Base-by-base conservation (phyloP, 202 grass and related monocot genomes). In the Carex arenaria region DNA sequence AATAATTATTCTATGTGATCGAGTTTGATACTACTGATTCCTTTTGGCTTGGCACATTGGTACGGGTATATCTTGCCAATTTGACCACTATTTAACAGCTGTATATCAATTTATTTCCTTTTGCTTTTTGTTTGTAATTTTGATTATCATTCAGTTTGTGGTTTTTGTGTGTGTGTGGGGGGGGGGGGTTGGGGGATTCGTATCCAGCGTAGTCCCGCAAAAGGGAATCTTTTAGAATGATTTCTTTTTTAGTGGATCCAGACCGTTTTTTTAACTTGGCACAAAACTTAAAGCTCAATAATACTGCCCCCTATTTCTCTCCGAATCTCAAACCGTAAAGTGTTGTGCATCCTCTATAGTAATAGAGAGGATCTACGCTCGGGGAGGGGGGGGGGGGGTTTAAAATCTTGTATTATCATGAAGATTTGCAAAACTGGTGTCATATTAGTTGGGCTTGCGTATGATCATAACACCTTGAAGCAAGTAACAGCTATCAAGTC, bases 401-500 rank as follows among this genome's bases (percentile, higher is more conserved):
- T 2, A 2, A 36, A 83, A 83, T 52, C 23, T 0, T 43, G 22
- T 14, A 12, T 40, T 40, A 61, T 63, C 26, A n/a, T 40, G 6
- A 19, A 64, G 47, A 18, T 76, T 54, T 76, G 72, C 5, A 7
- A 76, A 49, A 23, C 40, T 13, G 9, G 10, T 51, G 23, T 28
- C 6, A 76, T 12, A 12, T 68, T 66, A 45, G 6, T 67, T 31
- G 15, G 6, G 31, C 28, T 69, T 64, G 61, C 47, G 19, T 47
- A 8, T 38, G 32, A 52, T 40, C n/a, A 52, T 79, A 79, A 43
- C 13, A 74, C 59, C 7, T 42, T 31, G 34, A 23, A 18, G 17
- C 32, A 73, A 73, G 52, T 77, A 83, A 15, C 18, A 12, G 15
- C 79, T 5, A 67, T 79, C 67, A 55, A 64, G 71, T 68, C 64